A percentile compares a stretch with the other conserved stretches of the same genome.
Evolutionary conservation across 2,329 filamentous ascomycete genomes (phyloP).

Genomic region (Xylaria sp.): DNA sequence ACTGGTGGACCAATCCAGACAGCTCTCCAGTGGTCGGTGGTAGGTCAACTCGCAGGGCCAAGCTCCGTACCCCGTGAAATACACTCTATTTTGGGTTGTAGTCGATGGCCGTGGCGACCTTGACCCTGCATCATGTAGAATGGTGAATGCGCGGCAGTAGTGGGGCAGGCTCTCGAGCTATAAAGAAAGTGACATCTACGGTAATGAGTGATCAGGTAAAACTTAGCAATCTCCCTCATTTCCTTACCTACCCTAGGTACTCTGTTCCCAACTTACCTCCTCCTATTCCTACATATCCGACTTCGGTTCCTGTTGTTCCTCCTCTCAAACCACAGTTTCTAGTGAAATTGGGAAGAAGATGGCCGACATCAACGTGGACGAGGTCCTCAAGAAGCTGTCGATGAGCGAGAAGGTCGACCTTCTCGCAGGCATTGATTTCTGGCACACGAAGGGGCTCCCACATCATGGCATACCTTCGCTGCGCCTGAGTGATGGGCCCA

Average conservation of each 20-base stretch:
- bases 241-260: too few relatives aligned
- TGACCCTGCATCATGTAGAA: constrained; percentile 13
- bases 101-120: not conserved
- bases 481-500: constrained; percentile 69
- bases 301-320: not conserved
- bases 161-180: constrained; percentile 13
- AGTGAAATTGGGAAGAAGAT: constrained; percentile 34
- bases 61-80: constrained; percentile 7
- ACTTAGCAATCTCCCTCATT: not conserved
- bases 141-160: constrained; percentile 9
- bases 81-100: constrained; percentile 3
- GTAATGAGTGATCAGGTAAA: constrained; percentile 6
- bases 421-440: constrained; percentile 65
- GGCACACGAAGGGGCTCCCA: constrained; percentile 66
- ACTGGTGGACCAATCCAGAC: not conserved
- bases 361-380: constrained; percentile 58
- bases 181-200: constrained; percentile 6
- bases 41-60: constrained; percentile 16
- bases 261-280: too few relatives aligned
- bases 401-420: constrained; percentile 56
- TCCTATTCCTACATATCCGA: not conserved
- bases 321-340: not conserved
- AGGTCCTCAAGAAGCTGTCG: constrained; percentile 56
- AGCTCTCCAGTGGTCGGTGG: not conserved
- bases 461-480: constrained; percentile 65